A percentile compares a stretch with the other conserved stretches of the same genome.
Evolutionary conservation across 1,284 basidiomycete species (phyloP).

Genomic region (Trametes versicolor): DNA sequence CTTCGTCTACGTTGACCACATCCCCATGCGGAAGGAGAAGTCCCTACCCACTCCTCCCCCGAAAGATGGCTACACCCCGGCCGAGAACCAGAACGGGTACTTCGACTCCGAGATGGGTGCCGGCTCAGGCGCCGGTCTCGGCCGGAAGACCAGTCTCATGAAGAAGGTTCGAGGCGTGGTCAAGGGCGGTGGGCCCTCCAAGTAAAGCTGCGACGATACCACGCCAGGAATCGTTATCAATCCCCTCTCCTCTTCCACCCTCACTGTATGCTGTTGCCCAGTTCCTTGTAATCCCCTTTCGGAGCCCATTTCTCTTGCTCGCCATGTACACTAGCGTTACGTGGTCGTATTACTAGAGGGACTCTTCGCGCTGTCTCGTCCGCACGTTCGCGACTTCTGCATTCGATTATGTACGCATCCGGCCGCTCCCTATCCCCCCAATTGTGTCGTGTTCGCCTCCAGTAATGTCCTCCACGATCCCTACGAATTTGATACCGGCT

Average conservation of each 20-base stretch:
- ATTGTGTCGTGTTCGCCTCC: constrained; percentile 2
- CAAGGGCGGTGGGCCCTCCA: constrained; percentile 56
- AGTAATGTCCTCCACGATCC: constrained; percentile 22
- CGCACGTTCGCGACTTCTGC: constrained; percentile 10
- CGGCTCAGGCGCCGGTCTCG: constrained; percentile 56
- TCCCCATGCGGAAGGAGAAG: constrained; percentile 56
- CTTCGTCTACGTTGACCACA: constrained; percentile 67
- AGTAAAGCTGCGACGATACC: constrained; percentile 18
- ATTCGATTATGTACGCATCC: constrained; percentile 24
- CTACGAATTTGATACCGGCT: constrained; percentile 28
- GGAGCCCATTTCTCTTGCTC: constrained; percentile 31
- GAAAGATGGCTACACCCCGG: constrained; percentile 38
- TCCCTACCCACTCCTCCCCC: constrained; percentile 68
- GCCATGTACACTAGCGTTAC: constrained; percentile 34
- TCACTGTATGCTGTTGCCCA: constrained; percentile 27
- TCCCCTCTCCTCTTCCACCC: not conserved
- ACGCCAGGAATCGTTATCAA: constrained; percentile 11
- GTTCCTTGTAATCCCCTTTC: constrained; percentile 28
- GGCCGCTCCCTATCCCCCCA: constrained; percentile 11
- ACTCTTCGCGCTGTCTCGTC: constrained; percentile 20
- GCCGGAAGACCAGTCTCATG: constrained; percentile 79
- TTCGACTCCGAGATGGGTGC: constrained; percentile 54
- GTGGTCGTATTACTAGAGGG: constrained; percentile 32
- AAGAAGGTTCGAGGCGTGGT: constrained; percentile 81
- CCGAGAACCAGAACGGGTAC: constrained; percentile 52